Evolutionary conservation across 2,329 filamentous ascomycete species (phyloP), one percentile per base, ranked within the genome.

Genomic region (Colletotrichum coccodes): DNA sequence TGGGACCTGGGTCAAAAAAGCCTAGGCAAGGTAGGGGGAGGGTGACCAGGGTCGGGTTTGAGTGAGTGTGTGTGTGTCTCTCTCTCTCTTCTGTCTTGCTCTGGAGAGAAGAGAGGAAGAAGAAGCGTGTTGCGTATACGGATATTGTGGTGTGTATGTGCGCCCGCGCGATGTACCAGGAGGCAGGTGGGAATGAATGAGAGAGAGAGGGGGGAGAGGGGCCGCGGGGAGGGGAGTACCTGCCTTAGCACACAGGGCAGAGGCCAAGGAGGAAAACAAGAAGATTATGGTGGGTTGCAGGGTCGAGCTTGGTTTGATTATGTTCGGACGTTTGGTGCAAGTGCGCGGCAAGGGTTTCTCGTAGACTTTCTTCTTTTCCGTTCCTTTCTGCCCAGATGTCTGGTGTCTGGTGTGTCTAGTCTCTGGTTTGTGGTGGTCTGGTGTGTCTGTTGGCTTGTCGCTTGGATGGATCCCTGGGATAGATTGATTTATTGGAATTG

Each of bases 291-390:
- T 59, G 60, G 46, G 36, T 30, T 68, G 60, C 60, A 64, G 46
- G 65, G 65, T 52, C 60, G 61, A 49, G 40, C 32, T 68, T 60
- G 65, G 65, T 68, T 60, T 64, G 65, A 68, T 68, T 60, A 54
- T 64, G 65, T 68, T 68, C 65, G 65, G 65, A 68, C 60, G 60
- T 64, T 64, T 36, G 47, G 38, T 26, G 56, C 54, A 58, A 57
- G 36, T 57, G 38, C 26, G 36, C 49, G 49, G 49, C 18, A 34
- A 53, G 26, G 28, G n/a, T 23, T 46, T 40, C 34, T 56, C 52
- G 28, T 58, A 34, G 28, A 36, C 40, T 58, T 58, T 46, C 40
- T 47, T 58, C 40, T 46, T 58, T 23, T 32, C 30, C 56, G 56
- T 58, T 46, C 56, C 40, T 47, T 58, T 34, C 40, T 46, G 12